Evolutionary conservation across 2,329 filamentous ascomycete genomes (phyloP).

Genomic region (Stachybotrys chartarum): DNA sequence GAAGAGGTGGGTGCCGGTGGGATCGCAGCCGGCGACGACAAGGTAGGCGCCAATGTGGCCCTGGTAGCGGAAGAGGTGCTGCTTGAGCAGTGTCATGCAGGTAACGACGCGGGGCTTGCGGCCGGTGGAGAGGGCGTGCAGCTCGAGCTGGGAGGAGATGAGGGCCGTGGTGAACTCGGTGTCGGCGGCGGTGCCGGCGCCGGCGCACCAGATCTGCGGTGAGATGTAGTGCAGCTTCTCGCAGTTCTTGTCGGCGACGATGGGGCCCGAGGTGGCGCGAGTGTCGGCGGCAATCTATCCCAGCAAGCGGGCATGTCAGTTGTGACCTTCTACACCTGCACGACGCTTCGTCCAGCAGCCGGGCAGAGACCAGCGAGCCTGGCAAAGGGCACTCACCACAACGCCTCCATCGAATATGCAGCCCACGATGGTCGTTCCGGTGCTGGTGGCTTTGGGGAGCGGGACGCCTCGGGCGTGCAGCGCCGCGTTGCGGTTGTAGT

Average conservation of each 20-base stretch:
- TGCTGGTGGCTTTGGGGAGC: constrained; percentile 94
- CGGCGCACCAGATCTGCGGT: constrained; percentile 98
- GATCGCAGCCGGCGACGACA: constrained; percentile 92
- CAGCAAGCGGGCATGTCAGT: constrained; percentile 8
- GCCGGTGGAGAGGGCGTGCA: constrained; percentile 92
- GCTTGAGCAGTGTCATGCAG: constrained; percentile 99
- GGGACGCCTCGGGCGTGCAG: constrained; percentile 91
- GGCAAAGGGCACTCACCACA: constrained; percentile 58
- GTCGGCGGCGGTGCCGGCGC: constrained; percentile 94
- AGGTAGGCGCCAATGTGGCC: constrained; percentile 97
- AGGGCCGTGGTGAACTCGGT: constrained; percentile 98
- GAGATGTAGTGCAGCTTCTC: constrained; percentile 99
- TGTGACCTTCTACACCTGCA: neutral
- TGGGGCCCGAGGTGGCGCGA: constrained; percentile 91
- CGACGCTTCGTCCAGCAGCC: too few relatives aligned
- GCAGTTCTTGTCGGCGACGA: constrained; percentile 99
- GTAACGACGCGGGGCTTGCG: constrained; percentile 96
- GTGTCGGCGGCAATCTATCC: constrained; percentile 91
- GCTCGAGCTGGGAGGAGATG: constrained; percentile 97
- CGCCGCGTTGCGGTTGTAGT: constrained; percentile 98
- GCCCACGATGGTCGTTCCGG: constrained; percentile 96
- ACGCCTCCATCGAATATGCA: constrained; percentile 96
- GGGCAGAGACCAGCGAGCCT: too few relatives aligned
- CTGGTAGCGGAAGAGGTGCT: constrained; percentile 98
- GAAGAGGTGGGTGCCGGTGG: constrained; percentile 90